These are phyloP conservation scores for Diversispora eburnea DNA, from an alignment of 192 early-diverging fungal species.

Conservation along the genomic window DNA sequence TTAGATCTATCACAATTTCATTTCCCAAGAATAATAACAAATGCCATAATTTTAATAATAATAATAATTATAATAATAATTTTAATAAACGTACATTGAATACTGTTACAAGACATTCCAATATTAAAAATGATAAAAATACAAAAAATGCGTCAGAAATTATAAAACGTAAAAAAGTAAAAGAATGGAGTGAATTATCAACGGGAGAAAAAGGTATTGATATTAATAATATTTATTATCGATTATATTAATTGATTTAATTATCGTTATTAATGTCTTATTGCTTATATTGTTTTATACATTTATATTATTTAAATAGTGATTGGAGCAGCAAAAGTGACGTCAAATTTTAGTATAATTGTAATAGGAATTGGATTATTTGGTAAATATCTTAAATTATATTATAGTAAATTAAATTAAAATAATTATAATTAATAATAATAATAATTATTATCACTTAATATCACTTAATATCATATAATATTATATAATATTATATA, in stretches of 20 bases:
- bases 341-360: conserved; percentile 48
- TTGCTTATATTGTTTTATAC: neutral
- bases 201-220: neutral
- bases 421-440: too few species aligned
- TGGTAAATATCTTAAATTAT: conserved; percentile 19
- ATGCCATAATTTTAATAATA: too few species aligned
- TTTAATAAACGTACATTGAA: too few species aligned
- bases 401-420: neutral
- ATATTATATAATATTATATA: neutral
- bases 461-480: neutral
- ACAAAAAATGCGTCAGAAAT: neutral
- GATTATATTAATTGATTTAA: neutral
- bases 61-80: too few species aligned
- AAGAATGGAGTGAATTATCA: neutral
- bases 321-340: conserved; percentile 48
- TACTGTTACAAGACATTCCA: too few species aligned
- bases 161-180: neutral
- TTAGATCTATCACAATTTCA: too few species aligned
- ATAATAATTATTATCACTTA: neutral
- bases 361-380: conserved; percentile 42
- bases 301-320: conserved; percentile 32
- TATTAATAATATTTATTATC: neutral
- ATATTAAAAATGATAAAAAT: too few species aligned
- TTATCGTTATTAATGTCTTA: neutral
- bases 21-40: too few species aligned